phyloP scores from a whole-genome alignment of 148 eudicot genomes.

The Vaccinium myrtillus region DNA sequence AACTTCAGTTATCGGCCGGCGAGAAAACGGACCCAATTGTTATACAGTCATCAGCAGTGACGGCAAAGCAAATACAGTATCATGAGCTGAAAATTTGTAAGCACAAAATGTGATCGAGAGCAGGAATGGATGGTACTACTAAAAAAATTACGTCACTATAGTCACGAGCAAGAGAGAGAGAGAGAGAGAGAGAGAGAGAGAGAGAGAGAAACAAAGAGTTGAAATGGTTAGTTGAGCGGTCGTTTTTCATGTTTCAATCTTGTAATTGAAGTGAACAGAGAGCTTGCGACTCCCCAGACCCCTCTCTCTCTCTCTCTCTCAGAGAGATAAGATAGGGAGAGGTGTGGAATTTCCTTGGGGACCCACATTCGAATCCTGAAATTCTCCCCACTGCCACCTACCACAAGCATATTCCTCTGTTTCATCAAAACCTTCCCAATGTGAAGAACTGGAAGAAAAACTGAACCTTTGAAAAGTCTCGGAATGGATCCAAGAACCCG shows the following conservation, averaged over 20 bases:
- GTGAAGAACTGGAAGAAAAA: constrained; percentile 16
- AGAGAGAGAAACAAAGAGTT: not conserved
- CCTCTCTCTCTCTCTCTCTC: not conserved
- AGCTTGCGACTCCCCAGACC: not conserved
- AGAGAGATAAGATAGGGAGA: not conserved
- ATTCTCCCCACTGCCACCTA: constrained; percentile 5
- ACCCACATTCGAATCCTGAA: constrained; percentile 18
- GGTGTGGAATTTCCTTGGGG: constrained; percentile 12
- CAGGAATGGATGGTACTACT: too few relatives aligned
- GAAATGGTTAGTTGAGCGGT: constrained; percentile 3
- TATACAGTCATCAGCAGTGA: constrained; percentile 9
- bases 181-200: too few relatives aligned
- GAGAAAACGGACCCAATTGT: too few relatives aligned
- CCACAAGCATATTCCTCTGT: constrained; percentile 14
- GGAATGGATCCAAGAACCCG: constrained; percentile 58
- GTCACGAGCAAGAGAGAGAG: too few relatives aligned
- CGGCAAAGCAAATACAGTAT: constrained; percentile 14
- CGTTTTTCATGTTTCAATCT: not conserved
- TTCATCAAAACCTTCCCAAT: constrained; percentile 11
- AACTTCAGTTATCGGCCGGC: too few relatives aligned
- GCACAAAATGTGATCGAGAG: too few relatives aligned
- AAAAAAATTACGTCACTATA: too few relatives aligned
- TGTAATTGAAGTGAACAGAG: constrained; percentile 8
- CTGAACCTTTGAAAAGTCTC: not conserved
- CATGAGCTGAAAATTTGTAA: too few relatives aligned